Conservation (phyloP, 495 filamentous ascomycete genomes). For the Hypoxylon subgilvum region DNA sequence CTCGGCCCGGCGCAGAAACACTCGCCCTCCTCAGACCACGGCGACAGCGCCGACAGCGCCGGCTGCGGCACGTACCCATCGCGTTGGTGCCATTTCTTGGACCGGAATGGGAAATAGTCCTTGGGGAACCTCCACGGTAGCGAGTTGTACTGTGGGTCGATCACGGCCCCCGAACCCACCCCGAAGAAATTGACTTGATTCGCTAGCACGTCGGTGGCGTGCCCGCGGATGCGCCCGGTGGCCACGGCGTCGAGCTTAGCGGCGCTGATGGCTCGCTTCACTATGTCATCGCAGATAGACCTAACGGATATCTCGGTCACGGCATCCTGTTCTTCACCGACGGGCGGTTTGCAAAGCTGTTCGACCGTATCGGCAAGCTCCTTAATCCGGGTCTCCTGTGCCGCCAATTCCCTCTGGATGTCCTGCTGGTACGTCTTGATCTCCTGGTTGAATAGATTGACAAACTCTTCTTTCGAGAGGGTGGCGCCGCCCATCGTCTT, state of each 20-base stretch:
- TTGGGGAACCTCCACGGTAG: slow-evolving; percentile 27
- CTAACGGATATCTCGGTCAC: slow-evolving; percentile 38
- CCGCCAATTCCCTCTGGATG: slow-evolving; percentile 34
- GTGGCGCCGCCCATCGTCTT: slow-evolving; percentile 27
- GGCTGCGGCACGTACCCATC: slow-evolving; percentile 33
- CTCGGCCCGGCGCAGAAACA: slow-evolving; percentile 67
- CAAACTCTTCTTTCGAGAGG: slow-evolving; percentile 44
- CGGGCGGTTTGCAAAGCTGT: slow-evolving; percentile 10
- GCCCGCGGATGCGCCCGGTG: slow-evolving; percentile 34
- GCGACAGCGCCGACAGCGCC: slow-evolving; percentile 54
- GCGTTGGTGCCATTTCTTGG: slow-evolving; percentile 35
- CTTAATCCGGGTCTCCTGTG: slow-evolving; percentile 30
- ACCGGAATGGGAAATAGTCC: slow-evolving; percentile 2
- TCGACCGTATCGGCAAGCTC: slow-evolving; percentile 7
- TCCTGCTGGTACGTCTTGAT: slow-evolving; percentile 27
- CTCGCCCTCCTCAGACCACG: slow-evolving; percentile 67
- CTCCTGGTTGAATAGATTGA: slow-evolving; percentile 26
- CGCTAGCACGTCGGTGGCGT: slow-evolving; percentile 37
- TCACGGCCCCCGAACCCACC: slow-evolving; percentile 43
- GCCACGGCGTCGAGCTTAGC: slow-evolving; percentile 46
- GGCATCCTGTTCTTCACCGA: not conserved
- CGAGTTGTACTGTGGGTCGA: slow-evolving; percentile 42
- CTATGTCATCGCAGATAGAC: slow-evolving; percentile 33
- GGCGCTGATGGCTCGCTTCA: slow-evolving; percentile 43
- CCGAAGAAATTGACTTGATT: slow-evolving; percentile 52